phyloP scores from a whole-genome alignment of 257 asterid species.

The Solanum clarkiae region DNA sequence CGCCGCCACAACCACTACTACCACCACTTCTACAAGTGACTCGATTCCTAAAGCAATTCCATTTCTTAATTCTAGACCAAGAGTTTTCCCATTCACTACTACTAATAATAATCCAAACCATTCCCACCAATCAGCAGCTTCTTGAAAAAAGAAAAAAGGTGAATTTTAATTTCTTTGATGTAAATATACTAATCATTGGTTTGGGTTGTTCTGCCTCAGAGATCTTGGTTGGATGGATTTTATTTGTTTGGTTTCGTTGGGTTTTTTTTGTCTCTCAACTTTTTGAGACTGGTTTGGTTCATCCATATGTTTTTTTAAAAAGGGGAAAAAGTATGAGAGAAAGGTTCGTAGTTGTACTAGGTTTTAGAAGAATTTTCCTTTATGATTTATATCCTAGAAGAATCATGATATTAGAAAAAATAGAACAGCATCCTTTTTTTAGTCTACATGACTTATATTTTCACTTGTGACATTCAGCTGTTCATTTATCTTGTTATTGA shows the following conservation, averaged over 20 bases:
- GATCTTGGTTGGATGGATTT: constrained; percentile 18
- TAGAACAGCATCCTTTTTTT: neutral
- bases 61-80: constrained; percentile 35
- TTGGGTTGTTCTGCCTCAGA: neutral
- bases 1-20: neutral
- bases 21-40: neutral
- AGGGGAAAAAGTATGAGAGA: neutral
- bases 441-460: neutral
- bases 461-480: neutral
- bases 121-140: constrained; percentile 44
- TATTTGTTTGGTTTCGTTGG: neutral
- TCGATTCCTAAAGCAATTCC: constrained; percentile 20
- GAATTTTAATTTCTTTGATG: neutral
- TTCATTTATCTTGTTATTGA: neutral
- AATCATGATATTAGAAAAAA: neutral
- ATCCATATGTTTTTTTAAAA: no score
- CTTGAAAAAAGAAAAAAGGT: constrained; percentile 2
- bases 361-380: neutral
- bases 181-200: neutral
- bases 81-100: constrained; percentile 42
- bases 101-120: constrained; percentile 10
- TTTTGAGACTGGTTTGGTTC: neutral
- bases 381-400: neutral
- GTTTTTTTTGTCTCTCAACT: neutral
- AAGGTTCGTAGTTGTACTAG: neutral